Conservation (phyloP, 805 yeast species). For the Kazachstania bromeliacearum region DNA sequence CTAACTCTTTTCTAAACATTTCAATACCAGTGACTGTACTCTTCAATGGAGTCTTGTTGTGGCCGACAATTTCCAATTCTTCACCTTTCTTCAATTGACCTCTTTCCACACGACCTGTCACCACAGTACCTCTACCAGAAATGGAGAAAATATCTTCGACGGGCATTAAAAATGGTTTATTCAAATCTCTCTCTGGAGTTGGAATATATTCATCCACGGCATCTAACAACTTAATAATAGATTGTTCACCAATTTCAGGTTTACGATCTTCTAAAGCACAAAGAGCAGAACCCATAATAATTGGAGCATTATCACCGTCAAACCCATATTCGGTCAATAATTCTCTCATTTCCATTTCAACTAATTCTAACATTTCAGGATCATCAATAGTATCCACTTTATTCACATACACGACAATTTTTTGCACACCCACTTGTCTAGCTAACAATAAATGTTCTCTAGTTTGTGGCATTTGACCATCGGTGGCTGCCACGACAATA, state of each 20-base stretch:
- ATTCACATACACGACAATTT: slow-evolving; percentile 94
- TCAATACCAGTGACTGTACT: slow-evolving; percentile 96
- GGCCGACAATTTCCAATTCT: slow-evolving; percentile 95
- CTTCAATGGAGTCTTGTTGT: slow-evolving; percentile 76
- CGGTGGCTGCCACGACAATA: slow-evolving; percentile 97
- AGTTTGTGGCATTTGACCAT: slow-evolving; percentile 99
- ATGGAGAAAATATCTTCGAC: slow-evolving; percentile 96
- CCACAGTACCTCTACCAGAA: slow-evolving; percentile 99
- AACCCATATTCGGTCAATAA: slow-evolving; percentile 83
- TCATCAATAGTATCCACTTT: slow-evolving; percentile 97
- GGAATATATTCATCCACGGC: slow-evolving; percentile 94
- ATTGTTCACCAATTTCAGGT: slow-evolving; percentile 87
- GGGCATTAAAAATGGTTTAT: slow-evolving; percentile 93
- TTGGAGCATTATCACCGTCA: slow-evolving; percentile 97
- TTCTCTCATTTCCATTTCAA: slow-evolving; percentile 99
- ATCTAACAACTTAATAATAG: slow-evolving; percentile 72
- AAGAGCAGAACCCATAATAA: slow-evolving; percentile 95
- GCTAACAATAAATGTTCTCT: slow-evolving; percentile 97
- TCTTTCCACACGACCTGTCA: slow-evolving; percentile 98
- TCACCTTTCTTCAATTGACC: slow-evolving; percentile 97
- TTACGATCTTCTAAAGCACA: slow-evolving; percentile 84
- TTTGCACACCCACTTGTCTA: slow-evolving; percentile 98
- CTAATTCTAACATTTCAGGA: slow-evolving; percentile 98
- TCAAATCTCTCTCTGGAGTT: slow-evolving; percentile 92
- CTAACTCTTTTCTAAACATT: slow-evolving; percentile 98